Evolutionary conservation across 345 rosid species (phyloP), one percentile per base, ranked within the genome.

Genomic region (Litchi chinensis): DNA sequence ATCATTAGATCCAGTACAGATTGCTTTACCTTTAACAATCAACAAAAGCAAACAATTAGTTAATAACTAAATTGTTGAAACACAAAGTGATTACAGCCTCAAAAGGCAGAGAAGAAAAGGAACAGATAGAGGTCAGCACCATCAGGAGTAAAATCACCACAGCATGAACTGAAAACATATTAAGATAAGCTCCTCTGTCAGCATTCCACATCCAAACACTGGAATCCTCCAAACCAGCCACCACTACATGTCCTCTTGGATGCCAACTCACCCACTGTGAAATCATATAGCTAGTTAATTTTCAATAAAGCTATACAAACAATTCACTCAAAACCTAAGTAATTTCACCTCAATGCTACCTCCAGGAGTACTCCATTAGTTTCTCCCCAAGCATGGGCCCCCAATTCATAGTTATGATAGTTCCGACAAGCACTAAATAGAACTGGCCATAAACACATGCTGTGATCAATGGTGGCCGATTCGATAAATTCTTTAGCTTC

Each of bases 201-300:
- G 97, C 99, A 89, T 96, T 94, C 98, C 99, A 94, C 98, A 96
- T 90, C 97, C 97, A 94, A 26, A 87, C 83, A 82, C 82, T 87
- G 68, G 88, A 87, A 83, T 94, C 97, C 77, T 93, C 95, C 0
- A 92, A 91, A 80, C 99, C 98, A 39, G 93, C 97, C 84, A 93
- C 91, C 74, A 96, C 81, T 66, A 94, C n/a, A 76, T 91, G 93
- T 76, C 98, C 98, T 82, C 89, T 90, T 24, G 97, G 98, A 88
- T 96, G 98, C 97, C 99, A 96, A 77, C 76, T 89, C 81, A 96
- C 88, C 99, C 99, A 96, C 98, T 96, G 83, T 60, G 32, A 75
- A 78, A 48, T 19, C 71, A 79, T 66, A 81, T 24, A 67, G 68
- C 70, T 78, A 74, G 68, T 82, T 65, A 28, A 77, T 40, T 21